A percentile compares a stretch with the other conserved stretches of the same genome.
Conservation (phyloP, 2,329 filamentous ascomycete species). For the Stylonectria norvegica region DNA sequence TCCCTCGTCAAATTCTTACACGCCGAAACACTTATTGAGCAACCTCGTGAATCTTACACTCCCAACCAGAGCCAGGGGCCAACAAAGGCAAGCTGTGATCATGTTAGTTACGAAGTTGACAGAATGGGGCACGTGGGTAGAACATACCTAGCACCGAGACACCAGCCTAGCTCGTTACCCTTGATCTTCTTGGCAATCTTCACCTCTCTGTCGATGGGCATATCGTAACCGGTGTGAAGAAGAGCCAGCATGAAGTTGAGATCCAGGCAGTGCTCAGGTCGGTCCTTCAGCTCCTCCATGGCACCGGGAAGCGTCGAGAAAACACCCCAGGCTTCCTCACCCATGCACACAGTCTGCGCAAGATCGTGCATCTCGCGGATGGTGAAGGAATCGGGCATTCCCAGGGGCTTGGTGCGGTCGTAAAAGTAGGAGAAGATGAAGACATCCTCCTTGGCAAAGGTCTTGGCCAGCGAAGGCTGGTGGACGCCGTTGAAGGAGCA, state of each 20-base stretch:
- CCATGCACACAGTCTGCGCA: slow-evolving; percentile 78
- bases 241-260: slow-evolving; percentile 94
- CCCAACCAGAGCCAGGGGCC: slow-evolving; percentile 79
- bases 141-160: slow-evolving; percentile 85
- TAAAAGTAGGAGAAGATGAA: slow-evolving; percentile 99
- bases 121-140: slow-evolving; percentile 1
- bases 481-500: slow-evolving; percentile 98
- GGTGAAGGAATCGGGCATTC: slow-evolving; percentile 98
- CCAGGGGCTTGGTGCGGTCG: slow-evolving; percentile 87
- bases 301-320: slow-evolving; percentile 76
- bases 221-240: slow-evolving; percentile 93
- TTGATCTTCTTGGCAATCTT: slow-evolving; percentile 99
- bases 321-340: slow-evolving; percentile 72
- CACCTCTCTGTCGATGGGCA: slow-evolving; percentile 94
- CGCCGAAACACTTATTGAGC: slow-evolving; percentile 41
- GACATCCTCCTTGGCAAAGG: slow-evolving; percentile 84
- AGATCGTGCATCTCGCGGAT: slow-evolving; percentile 85
- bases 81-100: slow-evolving; percentile 72
- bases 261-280: slow-evolving; percentile 91
- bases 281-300: slow-evolving; percentile 71
- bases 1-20: slow-evolving; percentile 24
- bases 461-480: slow-evolving; percentile 88
- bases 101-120: slow-evolving; percentile 13
- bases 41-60: slow-evolving; percentile 79
- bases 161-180: slow-evolving; percentile 95